Percentiles rank a stretch among this genome's conserved stretches.
Evolutionary conservation across 495 filamentous ascomycete genomes (phyloP).

Genomic region (Neurospora intermedia): DNA sequence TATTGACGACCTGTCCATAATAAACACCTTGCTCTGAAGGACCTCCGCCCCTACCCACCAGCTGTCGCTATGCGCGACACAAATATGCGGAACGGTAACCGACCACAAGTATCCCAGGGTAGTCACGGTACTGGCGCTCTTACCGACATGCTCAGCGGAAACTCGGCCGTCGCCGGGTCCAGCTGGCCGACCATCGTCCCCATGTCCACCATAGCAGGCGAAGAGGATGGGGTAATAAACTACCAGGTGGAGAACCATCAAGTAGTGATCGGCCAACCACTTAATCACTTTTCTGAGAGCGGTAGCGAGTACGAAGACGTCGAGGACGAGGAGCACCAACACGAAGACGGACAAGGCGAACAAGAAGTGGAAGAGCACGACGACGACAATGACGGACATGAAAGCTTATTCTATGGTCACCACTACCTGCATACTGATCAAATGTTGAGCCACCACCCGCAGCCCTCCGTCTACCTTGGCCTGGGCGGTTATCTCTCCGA

Average conservation of each 20-base stretch:
- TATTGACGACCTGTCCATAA: background rate
- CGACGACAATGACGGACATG: slow-evolving; percentile 10
- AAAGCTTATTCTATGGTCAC: background rate
- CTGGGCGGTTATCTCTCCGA: slow-evolving; percentile 13
- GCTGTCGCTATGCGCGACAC: background rate
- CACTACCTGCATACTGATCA: background rate
- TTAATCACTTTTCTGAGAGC: background rate
- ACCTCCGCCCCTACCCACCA: background rate
- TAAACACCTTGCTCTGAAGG: background rate
- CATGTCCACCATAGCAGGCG: background rate
- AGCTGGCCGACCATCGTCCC: background rate
- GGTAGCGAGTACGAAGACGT: slow-evolving; percentile 8
- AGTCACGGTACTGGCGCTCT: background rate
- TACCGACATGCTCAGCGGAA: background rate
- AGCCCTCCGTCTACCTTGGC: slow-evolving; percentile 1
- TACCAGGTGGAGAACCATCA: background rate
- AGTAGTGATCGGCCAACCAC: background rate
- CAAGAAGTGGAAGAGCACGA: slow-evolving; percentile 13
- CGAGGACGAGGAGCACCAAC: slow-evolving; percentile 13
- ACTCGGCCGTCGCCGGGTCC: background rate
- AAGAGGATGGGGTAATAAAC: background rate
- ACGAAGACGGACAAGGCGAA: slow-evolving; percentile 8
- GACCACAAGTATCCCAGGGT: background rate
- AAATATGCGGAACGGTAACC: background rate
- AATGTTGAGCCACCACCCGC: background rate